phyloP scores from a whole-genome alignment of 306 rosid species.

The Cicer cuneatum region DNA sequence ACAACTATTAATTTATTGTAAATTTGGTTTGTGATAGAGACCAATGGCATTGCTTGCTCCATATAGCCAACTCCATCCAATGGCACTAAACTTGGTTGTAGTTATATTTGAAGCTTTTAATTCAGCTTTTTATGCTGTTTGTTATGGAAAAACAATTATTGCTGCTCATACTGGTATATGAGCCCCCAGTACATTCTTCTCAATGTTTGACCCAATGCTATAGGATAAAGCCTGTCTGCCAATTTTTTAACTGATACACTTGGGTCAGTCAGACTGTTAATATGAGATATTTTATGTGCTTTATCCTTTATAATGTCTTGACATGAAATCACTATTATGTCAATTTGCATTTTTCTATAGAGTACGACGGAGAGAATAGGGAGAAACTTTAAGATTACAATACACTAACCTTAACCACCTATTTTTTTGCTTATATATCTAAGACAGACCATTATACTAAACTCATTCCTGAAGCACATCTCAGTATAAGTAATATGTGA shows the following conservation, averaged over 20 bases:
- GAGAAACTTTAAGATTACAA: constrained; percentile 5
- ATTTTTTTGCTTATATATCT: constrained; percentile 2
- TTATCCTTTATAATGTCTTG: constrained; percentile 14
- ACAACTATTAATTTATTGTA: constrained; percentile 26
- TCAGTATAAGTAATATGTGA: constrained; percentile 23
- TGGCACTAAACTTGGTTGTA: constrained; percentile 27
- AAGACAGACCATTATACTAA: neutral
- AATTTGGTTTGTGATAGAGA: constrained; percentile 1
- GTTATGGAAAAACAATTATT: neutral
- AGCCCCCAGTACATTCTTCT: neutral
- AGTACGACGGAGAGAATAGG: neutral
- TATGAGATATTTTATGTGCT: neutral
- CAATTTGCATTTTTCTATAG: constrained; percentile 16
- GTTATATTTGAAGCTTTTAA: constrained; percentile 38
- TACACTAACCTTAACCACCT: constrained; percentile 10
- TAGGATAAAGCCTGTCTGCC: neutral
- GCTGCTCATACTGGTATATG: constrained; percentile 2
- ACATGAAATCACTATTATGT: constrained; percentile 23
- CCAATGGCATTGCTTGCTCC: constrained; percentile 5
- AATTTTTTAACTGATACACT: constrained; percentile 12
- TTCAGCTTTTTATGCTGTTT: constrained; percentile 23
- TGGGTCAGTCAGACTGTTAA: constrained; percentile 24
- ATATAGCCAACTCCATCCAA: constrained; percentile 9
- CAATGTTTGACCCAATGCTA: constrained; percentile 11
- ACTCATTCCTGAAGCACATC: neutral